Base-by-base conservation (phyloP, 2,329 filamentous ascomycete species). In the Claviceps quebecensis region DNA sequence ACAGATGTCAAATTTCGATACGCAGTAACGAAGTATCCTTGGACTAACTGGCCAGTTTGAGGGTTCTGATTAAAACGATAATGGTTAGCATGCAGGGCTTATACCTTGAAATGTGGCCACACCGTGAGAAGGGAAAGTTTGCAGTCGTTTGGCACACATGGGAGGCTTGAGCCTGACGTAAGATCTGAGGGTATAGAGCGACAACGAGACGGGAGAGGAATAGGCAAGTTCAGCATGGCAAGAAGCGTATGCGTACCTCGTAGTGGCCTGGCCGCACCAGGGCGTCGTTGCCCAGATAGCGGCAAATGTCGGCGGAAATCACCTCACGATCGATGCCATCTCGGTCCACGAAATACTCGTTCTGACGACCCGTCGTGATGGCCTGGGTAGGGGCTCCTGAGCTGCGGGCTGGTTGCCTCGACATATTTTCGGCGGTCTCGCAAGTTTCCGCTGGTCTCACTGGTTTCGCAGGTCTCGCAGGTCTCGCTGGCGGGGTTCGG, bases 251-350 rank as follows among this genome's bases (percentile, higher is more conserved):
- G 48, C 59, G 61, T 76, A 87, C 84, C 76, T 86, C 80, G 68
- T 86, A 84, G 60, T 77, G 80, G 61, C 83, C 83, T 54, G 84
- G 85, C 63, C 83, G 82, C 63, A 87, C 85, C 61, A 87, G 76
- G 59, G 86, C 86, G 73, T 90, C 86, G 67, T 87, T 87, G 62
- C 86, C 86, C 59, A 90, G 76, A 66, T 88, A 90, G 64, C 85
- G 84, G 72, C 86, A 89, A 58, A 90, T 87, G 66, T 90, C 86
- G 64, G 84, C 83, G 56, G 86, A 87, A 68, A 90, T 88, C 61
- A 90, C 86, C 68, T 90, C 85, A 60, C 85, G 81, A 66, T 86
- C 84, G 67, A 90, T 90, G 64, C 86, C 85, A 67, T 88, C 83
- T 61, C 83, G 80, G 45, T 84, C 83, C 51, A 89, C 81, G 67